These are phyloP conservation scores for Fusarium temperatum DNA, from an alignment of 2,329 filamentous ascomycete genomes.

Conservation along the genomic window DNA sequence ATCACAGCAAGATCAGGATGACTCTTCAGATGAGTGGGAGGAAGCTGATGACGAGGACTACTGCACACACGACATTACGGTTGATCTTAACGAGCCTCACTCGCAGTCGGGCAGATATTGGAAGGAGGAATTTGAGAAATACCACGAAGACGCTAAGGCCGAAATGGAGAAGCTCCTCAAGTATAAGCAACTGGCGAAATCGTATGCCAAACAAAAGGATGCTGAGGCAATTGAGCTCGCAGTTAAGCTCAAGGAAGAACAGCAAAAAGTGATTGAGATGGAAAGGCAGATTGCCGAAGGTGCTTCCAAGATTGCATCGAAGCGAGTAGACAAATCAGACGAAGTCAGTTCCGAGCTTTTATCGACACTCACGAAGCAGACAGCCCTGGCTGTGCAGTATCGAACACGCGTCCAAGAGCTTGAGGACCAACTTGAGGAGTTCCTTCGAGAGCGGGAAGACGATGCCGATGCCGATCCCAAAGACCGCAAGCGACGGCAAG, in stretches of 20 bases:
- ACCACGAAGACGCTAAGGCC: slow-evolving; percentile 74
- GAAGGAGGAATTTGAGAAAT: slow-evolving; percentile 80
- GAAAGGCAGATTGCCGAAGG: slow-evolving; percentile 70
- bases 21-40: slow-evolving; percentile 60
- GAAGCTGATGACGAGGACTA: slow-evolving; percentile 55
- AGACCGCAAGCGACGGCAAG: slow-evolving; percentile 48
- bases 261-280: slow-evolving; percentile 69
- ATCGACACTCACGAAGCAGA: slow-evolving; percentile 66
- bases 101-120: slow-evolving; percentile 81
- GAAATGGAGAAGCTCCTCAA: slow-evolving; percentile 81
- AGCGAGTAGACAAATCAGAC: slow-evolving; percentile 47
- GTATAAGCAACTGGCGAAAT: slow-evolving; percentile 83
- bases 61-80: slow-evolving; percentile 69
- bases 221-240: slow-evolving; percentile 72
- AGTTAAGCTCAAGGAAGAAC: slow-evolving; percentile 73
- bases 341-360: slow-evolving; percentile 59
- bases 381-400: slow-evolving; percentile 66
- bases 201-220: slow-evolving; percentile 81
- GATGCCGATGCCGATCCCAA: slow-evolving; percentile 43
- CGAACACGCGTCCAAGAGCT: slow-evolving; percentile 67
- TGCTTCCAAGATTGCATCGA: slow-evolving; percentile 62
- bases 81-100: slow-evolving; percentile 77
- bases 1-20: slow-evolving; percentile 18
- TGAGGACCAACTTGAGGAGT: slow-evolving; percentile 58
- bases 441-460: slow-evolving; percentile 49